Evolutionary conservation across 73 alveolate species (phyloP), one percentile per base, ranked within the genome.

Genomic region (Paramecium primaurelia): DNA sequence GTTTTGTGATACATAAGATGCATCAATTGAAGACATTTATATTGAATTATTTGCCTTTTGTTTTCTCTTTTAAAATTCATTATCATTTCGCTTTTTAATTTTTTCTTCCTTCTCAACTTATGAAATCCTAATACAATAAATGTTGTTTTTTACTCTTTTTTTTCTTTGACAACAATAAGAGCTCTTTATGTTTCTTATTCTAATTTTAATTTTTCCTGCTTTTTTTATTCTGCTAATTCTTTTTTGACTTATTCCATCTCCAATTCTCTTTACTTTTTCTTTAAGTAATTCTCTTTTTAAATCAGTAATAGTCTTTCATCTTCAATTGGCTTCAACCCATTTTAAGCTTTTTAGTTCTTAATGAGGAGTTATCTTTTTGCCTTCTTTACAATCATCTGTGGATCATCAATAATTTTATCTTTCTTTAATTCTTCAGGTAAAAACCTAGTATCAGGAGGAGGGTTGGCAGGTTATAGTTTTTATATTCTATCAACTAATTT

Each of bases 221-320:
- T 80, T 45, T 47, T 80, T 25, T 80, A 49, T 47, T 80, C 91
- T 40, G 91, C 91, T 36, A 80, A 26, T 80, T 80, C 91, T 44
- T 80, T 44, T 80, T 80, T 80, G n/a, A 49, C 91, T 36, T 80
- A 16, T 25, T 80, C 91, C 91, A 80, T 45, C 47, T 80, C 91
- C 26, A 80, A 80, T 80, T 80, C 77, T 26, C 91, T 80, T 64
- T 80, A 36, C 58, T 80, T 80, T 36, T 80, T 45, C 58, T 44
- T 20, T 80, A 80, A 47, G 75, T 80, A 80, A 47, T 80, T 80
- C 71, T 80, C 42, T 25, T 80, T 80, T 47, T 80, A 49, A 20
- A 80, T 80, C 12, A 26, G 16, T 10, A 45, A 42, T 6, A 28
- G 42, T 26, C 58, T n/a, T 8, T 42, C 91, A 80, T 80, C 91